Evolutionary conservation across 163 green algal species (phyloP).

Genomic region (Trebouxiophyceae sp.): DNA sequence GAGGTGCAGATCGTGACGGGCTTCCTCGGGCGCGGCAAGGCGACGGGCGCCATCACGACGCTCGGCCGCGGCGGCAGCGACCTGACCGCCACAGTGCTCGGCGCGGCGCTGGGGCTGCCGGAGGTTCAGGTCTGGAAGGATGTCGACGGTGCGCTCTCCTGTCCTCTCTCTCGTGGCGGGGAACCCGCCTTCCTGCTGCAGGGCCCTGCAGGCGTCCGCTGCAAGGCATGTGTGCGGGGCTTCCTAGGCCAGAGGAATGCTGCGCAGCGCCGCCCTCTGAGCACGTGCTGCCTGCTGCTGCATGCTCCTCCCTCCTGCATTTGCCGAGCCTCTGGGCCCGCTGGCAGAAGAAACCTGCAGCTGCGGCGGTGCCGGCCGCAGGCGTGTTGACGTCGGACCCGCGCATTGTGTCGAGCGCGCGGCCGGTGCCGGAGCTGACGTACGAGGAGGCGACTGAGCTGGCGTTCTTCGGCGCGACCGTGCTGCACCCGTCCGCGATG

Average conservation of each 20-base stretch:
- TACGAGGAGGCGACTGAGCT: conserved; percentile 98
- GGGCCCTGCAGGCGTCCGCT: too few relatives aligned
- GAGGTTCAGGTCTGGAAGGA: conserved; percentile 88
- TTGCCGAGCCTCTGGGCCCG: too few relatives aligned
- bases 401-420: conserved; percentile 61
- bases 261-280: too few relatives aligned
- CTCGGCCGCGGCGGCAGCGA: conserved; percentile 92
- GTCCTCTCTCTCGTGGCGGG: too few relatives aligned
- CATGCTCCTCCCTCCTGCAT: too few relatives aligned
- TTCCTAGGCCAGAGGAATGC: too few relatives aligned
- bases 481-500: conserved; percentile 97
- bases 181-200: too few relatives aligned
- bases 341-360: too few relatives aligned
- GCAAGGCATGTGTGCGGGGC: too few relatives aligned
- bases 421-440: conserved; percentile 80
- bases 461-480: conserved; percentile 93
- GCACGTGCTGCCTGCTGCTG: too few relatives aligned
- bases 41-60: conserved; percentile 87
- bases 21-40: conserved; percentile 75
- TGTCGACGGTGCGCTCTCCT: conserved; percentile 86
- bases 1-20: conserved; percentile 82
- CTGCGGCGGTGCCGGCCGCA: conserved; percentile 12
- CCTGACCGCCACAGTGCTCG: conserved; percentile 91
- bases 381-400: conserved; percentile 91
- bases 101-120: conserved; percentile 72